Conservation (phyloP, 495 filamentous ascomycete genomes). For the Aspergillus carlsbadensis region DNA sequence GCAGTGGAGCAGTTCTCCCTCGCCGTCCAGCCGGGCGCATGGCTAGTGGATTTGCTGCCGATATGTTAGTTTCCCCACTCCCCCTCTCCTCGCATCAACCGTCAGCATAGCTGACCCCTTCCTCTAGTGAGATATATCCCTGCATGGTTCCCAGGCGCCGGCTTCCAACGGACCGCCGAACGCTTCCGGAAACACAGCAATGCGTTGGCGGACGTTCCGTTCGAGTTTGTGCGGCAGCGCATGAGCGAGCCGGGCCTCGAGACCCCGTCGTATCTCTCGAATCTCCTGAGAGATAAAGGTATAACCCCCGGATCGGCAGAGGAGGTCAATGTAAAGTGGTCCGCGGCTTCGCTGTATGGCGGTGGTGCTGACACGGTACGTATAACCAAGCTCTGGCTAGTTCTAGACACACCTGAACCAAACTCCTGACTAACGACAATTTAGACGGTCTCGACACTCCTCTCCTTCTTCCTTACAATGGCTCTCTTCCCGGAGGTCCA, state of each 20-base stretch:
- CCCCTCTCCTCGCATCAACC: too few relatives aligned
- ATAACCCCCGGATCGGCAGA: conserved; percentile 24
- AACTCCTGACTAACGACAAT: not conserved
- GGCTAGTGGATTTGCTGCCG: too few relatives aligned
- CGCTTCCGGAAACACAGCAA: conserved; percentile 25
- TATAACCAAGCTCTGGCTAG: not conserved
- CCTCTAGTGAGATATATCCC: conserved; percentile 31
- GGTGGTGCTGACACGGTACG: conserved; percentile 56
- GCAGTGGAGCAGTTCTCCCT: too few relatives aligned
- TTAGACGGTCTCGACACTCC: conserved; percentile 30
- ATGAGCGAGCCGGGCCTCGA: conserved; percentile 36
- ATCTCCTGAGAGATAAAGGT: conserved; percentile 27
- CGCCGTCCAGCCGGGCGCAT: too few relatives aligned
- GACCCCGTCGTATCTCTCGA: conserved; percentile 37
- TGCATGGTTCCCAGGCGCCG: conserved; percentile 47
- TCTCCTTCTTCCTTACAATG: conserved; percentile 48
- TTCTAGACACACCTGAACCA: too few relatives aligned
- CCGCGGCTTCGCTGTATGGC: conserved; percentile 52
- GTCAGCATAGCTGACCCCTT: too few relatives aligned
- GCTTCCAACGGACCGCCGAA: conserved; percentile 38
- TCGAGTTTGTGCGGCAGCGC: conserved; percentile 39
- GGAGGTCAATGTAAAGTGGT: conserved; percentile 39
- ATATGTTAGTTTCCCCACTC: too few relatives aligned
- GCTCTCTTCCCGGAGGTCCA: conserved; percentile 49
- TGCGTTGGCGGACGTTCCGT: conserved; percentile 33